Evolutionary conservation across 2,329 filamentous ascomycete species (phyloP).

Genomic region (Emmonsia crescens): DNA sequence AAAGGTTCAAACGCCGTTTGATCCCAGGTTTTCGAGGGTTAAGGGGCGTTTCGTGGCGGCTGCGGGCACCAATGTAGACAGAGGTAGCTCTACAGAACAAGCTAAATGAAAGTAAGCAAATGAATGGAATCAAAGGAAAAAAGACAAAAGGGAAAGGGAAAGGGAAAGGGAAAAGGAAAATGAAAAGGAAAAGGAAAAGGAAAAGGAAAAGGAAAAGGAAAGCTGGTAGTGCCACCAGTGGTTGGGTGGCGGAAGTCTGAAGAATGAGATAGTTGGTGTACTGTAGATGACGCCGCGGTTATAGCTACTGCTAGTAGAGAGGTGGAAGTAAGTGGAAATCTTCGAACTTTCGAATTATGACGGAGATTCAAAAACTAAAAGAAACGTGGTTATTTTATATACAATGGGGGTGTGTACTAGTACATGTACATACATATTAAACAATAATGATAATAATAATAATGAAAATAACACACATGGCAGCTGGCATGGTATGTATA

Average conservation of each 20-base stretch:
- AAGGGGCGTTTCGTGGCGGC: neutral
- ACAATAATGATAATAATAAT: neutral
- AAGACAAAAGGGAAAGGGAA: neutral
- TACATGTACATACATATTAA: conserved; percentile 1
- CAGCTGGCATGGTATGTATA: neutral
- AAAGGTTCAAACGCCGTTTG: conserved; percentile 1
- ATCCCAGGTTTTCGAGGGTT: neutral
- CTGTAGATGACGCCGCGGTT: neutral
- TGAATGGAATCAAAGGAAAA: neutral
- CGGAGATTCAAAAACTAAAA: neutral
- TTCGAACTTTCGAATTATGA: neutral
- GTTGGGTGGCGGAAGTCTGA: neutral
- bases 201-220: neutral
- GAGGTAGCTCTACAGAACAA: neutral
- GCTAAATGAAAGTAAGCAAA: neutral
- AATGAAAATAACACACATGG: neutral
- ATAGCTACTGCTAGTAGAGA: neutral
- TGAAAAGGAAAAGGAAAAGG: neutral
- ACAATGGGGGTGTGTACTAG: neutral
- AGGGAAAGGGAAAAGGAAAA: neutral
- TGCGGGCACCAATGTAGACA: neutral
- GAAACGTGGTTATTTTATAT: neutral
- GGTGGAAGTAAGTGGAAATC: no score
- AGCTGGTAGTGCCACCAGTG: neutral
- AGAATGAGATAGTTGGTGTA: neutral